Conservation (phyloP, 1,284 basidiomycete species). For the Ceratobasidium sp. region DNA sequence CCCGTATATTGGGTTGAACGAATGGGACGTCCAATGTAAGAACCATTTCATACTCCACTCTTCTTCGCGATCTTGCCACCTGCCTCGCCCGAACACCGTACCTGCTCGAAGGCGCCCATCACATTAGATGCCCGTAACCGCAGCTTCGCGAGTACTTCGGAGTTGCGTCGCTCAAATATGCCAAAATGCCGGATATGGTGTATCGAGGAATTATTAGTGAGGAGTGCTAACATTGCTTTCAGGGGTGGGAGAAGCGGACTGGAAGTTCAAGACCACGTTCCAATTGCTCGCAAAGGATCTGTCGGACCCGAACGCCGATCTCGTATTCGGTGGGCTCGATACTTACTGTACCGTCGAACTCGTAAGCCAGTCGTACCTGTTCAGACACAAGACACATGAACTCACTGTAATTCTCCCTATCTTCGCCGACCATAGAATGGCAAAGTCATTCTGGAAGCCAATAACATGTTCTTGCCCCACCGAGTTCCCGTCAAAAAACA, state of each 20-base stretch:
- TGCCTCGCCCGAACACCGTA: not conserved
- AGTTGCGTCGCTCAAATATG: not conserved
- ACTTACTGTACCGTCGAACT: slow-evolving; percentile 79
- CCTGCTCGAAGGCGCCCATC: not conserved
- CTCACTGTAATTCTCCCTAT: not conserved
- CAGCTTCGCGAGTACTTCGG: not conserved
- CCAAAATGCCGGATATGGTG: not conserved
- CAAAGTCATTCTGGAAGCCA: slow-evolving; percentile 68
- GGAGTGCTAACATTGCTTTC: slow-evolving; percentile 42
- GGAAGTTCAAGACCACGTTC: slow-evolving; percentile 83
- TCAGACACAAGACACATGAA: not conserved
- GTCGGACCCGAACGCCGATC: slow-evolving; percentile 64
- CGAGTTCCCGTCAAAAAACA: slow-evolving; percentile 66
- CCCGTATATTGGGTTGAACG: slow-evolving; percentile 81
- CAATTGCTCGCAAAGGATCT: slow-evolving; percentile 62
- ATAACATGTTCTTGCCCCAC: slow-evolving; percentile 83
- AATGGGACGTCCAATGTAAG: slow-evolving; percentile 89
- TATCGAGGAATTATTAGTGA: not conserved
- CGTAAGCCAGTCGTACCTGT: slow-evolving; percentile 58
- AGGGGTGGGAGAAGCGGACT: slow-evolving; percentile 89
- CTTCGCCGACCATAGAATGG: slow-evolving; percentile 67
- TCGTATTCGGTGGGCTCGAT: slow-evolving; percentile 89
- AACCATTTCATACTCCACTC: slow-evolving; percentile 32
- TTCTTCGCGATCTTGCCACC: slow-evolving; percentile 44
- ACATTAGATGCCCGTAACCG: not conserved